These are phyloP conservation scores for Wickerhamiella galacta DNA, from an alignment of 805 yeast genomes.

Conservation along the genomic window DNA sequence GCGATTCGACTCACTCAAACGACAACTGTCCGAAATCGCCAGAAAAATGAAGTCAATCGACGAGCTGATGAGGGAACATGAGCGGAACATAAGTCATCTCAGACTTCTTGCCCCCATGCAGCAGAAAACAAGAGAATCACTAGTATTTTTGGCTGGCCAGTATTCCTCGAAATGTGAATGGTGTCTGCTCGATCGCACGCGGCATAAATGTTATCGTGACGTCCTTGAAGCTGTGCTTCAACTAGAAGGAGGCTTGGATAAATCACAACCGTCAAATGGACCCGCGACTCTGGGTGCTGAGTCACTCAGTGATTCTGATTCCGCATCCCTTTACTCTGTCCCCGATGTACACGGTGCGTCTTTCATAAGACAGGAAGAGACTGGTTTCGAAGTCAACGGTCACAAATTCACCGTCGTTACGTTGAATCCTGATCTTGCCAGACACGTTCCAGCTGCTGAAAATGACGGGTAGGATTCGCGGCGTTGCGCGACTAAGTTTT, in stretches of 20 bases:
- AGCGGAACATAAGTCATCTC: slow-evolving; percentile 26
- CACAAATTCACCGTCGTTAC: slow-evolving; percentile 19
- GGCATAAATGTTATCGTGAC: slow-evolving; percentile 27
- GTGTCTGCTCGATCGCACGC: slow-evolving; percentile 37
- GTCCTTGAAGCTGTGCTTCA: slow-evolving; percentile 21
- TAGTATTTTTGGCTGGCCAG: slow-evolving; percentile 30
- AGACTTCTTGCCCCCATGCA: slow-evolving; percentile 38
- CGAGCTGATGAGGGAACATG: slow-evolving; percentile 24
- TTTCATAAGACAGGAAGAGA: not conserved
- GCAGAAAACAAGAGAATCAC: slow-evolving; percentile 33
- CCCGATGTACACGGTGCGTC: slow-evolving; percentile 1
- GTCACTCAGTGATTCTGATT: no score
- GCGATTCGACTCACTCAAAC: no score
- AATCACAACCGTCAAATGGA: no score
- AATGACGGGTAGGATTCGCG: not conserved
- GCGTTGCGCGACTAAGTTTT: no score
- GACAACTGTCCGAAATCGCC: slow-evolving; percentile 24
- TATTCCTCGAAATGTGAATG: slow-evolving; percentile 39
- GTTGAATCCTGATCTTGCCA: slow-evolving; percentile 20
- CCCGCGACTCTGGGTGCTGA: no score
- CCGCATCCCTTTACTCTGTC: no score
- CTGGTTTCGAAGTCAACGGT: slow-evolving; percentile 16
- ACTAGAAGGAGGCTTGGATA: slow-evolving; percentile 5
- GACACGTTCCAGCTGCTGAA: slow-evolving; percentile 4
- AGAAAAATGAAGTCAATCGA: slow-evolving; percentile 20